Base-by-base conservation (phyloP, 352 stramenopile species). In the Phytophthora sp. region DNA sequence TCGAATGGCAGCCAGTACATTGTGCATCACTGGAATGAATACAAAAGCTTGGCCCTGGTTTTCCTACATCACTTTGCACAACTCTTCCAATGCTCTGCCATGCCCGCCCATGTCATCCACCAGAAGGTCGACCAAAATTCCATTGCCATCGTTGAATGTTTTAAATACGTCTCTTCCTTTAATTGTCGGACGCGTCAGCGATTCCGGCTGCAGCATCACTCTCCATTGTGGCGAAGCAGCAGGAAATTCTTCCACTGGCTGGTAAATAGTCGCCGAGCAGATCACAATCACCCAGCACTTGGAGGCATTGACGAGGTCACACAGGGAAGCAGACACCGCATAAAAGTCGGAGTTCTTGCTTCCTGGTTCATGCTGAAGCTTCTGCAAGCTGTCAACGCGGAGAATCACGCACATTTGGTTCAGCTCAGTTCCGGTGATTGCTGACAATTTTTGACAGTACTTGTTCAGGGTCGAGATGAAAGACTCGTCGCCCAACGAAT, bases 251-350 rank as follows among this genome's bases (percentile, higher is more conserved):
- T 42, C n/a, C 54, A 66, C 46, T 59, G 63, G 57, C 21, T 44
- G 30, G 36, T 54, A 57, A 67, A 67, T 58, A 47, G 51, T 66
- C 15, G 56, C 30, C 30, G 56, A 8, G 38, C 38, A 57, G 4
- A 71, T 57, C 24, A 31, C 41, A 66, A 66, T 61, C 36, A 71
- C 36, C 38, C 38, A 66, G 20, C 63, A 71, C 35, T 55, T 71
- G 29, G 63, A 71, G 4, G 56, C 31, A 36, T 62, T 61, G 27
- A 71, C 38, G 16, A 71, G 63, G 29, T 61, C 47, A 51, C 49
- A 51, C 12, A 71, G 33, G 20, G 23, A 38, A 20, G 16, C 33
- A 29, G n/a, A 51, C 16, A 38, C 53, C 31, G n/a, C 16, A 42
- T 56, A 57, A 57, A 63, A 57, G 12, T 57, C 33, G 13, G 33